phyloP scores from a whole-genome alignment of 306 rosid genomes.

The Casuarina equisetifolia region DNA sequence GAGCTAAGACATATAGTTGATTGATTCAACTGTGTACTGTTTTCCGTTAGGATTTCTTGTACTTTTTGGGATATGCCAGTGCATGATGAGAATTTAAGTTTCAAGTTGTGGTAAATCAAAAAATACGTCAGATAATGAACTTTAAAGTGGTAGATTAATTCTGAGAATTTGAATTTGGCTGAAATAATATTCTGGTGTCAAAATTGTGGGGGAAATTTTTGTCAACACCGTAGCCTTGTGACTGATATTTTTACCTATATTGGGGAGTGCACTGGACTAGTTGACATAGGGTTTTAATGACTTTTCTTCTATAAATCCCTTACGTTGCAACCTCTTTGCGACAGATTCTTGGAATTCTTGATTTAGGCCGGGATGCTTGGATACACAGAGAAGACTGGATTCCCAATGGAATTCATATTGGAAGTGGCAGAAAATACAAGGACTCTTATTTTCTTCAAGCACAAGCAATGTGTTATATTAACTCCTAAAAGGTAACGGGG shows the following conservation, averaged over 20 bases:
- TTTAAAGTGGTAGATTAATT: too few species aligned
- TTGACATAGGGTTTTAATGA: background rate
- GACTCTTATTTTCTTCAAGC: slow-evolving; percentile 89
- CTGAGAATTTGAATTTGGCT: too few species aligned
- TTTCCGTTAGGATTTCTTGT: too few species aligned
- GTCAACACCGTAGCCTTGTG: too few species aligned
- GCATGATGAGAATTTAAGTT: too few species aligned
- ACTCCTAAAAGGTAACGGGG: slow-evolving; percentile 42
- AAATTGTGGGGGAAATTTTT: too few species aligned
- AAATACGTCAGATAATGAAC: too few species aligned
- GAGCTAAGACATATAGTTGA: too few species aligned
- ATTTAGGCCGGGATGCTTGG: slow-evolving; percentile 90
- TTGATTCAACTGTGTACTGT: too few species aligned
- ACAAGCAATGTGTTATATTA: slow-evolving; percentile 92
- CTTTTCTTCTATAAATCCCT: background rate
- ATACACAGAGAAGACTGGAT: slow-evolving; percentile 86
- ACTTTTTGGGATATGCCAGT: too few species aligned
- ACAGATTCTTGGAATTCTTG: slow-evolving; percentile 90
- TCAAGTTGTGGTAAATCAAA: too few species aligned
- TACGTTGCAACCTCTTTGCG: background rate
- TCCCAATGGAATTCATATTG: slow-evolving; percentile 61
- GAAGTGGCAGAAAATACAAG: slow-evolving; percentile 82
- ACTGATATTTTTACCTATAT: background rate
- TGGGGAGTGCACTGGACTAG: background rate
- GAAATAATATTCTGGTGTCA: too few species aligned